Evolutionary conservation across 2,329 filamentous ascomycete species (phyloP).

Genomic region (Helicocarpus griseus): DNA sequence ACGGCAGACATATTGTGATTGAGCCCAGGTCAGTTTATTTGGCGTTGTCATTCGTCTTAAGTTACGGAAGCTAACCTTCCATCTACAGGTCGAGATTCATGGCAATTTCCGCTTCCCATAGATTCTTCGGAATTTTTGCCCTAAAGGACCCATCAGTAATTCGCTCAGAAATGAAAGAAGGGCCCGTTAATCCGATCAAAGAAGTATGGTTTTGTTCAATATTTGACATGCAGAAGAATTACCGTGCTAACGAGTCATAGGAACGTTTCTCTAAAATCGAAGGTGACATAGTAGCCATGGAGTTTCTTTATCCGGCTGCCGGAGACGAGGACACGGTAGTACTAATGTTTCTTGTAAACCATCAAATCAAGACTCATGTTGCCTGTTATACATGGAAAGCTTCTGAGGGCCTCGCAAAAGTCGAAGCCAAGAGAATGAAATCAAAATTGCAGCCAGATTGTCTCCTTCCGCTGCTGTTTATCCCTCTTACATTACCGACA

Average conservation of each 20-base stretch:
- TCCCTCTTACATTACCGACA: constrained; percentile 61
- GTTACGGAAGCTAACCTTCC: constrained; percentile 4
- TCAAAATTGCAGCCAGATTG: constrained; percentile 26
- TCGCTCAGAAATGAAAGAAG: constrained; percentile 41
- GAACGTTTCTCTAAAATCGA: constrained; percentile 46
- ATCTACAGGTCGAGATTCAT: constrained; percentile 42
- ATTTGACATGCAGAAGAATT: constrained; percentile 3
- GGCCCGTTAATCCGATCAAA: constrained; percentile 51
- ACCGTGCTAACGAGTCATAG: constrained; percentile 17
- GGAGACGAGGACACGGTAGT: constrained; percentile 62
- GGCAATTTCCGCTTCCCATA: constrained; percentile 61
- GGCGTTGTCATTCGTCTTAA: constrained; percentile 5
- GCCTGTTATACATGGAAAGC: constrained; percentile 48
- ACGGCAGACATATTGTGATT: constrained; percentile 60
- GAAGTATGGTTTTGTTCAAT: constrained; percentile 29
- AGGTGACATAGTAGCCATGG: constrained; percentile 74
- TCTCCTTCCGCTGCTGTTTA: constrained; percentile 57
- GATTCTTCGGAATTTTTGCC: constrained; percentile 61
- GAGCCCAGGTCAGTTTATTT: constrained; percentile 56
- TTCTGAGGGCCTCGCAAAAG: constrained; percentile 17
- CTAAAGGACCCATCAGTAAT: constrained; percentile 48
- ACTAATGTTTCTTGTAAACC: constrained; percentile 55
- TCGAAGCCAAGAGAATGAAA: constrained; percentile 20
- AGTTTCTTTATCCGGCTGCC: constrained; percentile 66
- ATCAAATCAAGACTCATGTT: constrained; percentile 36